phyloP scores from a whole-genome alignment of 1,284 basidiomycete species.

The Earliella scabrosa region DNA sequence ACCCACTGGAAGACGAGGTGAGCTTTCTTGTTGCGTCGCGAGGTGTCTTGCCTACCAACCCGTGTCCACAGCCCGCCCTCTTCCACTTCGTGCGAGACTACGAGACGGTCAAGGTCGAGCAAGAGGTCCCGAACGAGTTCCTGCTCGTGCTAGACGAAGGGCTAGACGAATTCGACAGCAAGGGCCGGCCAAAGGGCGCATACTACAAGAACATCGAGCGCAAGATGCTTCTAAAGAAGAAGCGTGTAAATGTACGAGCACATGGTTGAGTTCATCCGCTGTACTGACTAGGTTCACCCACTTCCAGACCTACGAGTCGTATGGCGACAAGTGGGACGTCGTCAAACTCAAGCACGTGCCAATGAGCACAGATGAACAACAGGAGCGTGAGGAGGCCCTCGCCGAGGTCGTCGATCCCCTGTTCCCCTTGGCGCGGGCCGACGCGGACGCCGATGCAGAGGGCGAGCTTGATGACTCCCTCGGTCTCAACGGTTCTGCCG shows the following conservation, averaged over 20 bases:
- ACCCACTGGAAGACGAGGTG: conserved; percentile 57
- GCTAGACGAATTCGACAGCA: conserved; percentile 42
- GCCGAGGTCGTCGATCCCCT: conserved; percentile 60
- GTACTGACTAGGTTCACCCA: neutral
- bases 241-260: conserved; percentile 71
- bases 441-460: conserved; percentile 51
- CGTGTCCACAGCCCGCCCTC: conserved; percentile 52
- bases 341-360: conserved; percentile 62
- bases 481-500: conserved; percentile 22
- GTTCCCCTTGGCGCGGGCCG: conserved; percentile 44
- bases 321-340: conserved; percentile 79
- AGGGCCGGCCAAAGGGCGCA: conserved; percentile 54
- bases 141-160: conserved; percentile 77
- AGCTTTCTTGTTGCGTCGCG: neutral
- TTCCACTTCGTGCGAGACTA: conserved; percentile 83
- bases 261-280: conserved; percentile 1
- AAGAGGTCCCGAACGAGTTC: conserved; percentile 85
- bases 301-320: conserved; percentile 60
- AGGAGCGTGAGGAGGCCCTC: conserved; percentile 55
- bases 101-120: conserved; percentile 82
- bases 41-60: conserved; percentile 25
- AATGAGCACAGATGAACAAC: conserved; percentile 56
- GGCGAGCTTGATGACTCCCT: conserved; percentile 41
- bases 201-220: conserved; percentile 89
- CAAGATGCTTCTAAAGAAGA: conserved; percentile 87